A percentile compares a stretch with the other conserved stretches of the same genome.
Conservation (phyloP, 768 basidiomycete genomes). For the Dacryopinax spathularia region DNA sequence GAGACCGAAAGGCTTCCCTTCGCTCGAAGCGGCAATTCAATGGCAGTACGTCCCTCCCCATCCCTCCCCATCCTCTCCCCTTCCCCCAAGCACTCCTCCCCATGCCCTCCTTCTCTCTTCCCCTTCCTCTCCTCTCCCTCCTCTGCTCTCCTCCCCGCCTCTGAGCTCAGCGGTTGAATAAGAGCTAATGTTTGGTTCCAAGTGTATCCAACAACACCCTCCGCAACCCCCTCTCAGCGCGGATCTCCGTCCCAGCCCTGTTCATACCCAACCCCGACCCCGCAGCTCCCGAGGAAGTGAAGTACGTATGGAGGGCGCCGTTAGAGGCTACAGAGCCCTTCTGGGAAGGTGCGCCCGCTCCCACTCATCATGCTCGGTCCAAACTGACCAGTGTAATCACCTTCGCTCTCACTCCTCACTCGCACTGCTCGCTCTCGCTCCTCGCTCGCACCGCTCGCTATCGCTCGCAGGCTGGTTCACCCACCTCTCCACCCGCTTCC, state of each 20-base stretch:
- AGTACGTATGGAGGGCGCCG: constrained; percentile 69
- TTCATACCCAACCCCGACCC: constrained; percentile 32
- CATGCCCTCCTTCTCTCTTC: too few species aligned
- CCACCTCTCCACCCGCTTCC: constrained; percentile 65
- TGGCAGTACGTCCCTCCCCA: constrained; percentile 68
- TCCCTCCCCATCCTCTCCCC: not conserved
- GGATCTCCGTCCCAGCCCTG: constrained; percentile 76
- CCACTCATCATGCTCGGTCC: not conserved
- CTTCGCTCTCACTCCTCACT: not conserved
- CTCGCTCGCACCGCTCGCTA: too few species aligned
- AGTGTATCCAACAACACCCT: constrained; percentile 75
- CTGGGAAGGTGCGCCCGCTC: constrained; percentile 52
- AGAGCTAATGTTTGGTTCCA: too few species aligned
- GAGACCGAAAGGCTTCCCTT: constrained; percentile 74
- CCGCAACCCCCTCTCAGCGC: constrained; percentile 64
- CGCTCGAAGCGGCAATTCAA: constrained; percentile 69
- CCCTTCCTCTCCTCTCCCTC: too few species aligned
- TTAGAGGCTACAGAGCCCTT: constrained; percentile 72
- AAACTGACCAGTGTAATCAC: constrained; percentile 17
- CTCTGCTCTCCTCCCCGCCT: too few species aligned
- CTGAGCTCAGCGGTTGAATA: too few species aligned
- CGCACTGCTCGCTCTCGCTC: too few species aligned
- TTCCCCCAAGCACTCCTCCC: not conserved
- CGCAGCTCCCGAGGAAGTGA: constrained; percentile 11
- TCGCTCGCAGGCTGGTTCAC: constrained; percentile 68